Evolutionary conservation across 805 yeast species (phyloP), one percentile per base, ranked within the genome.

Genomic region (Debaryomyces castellii): DNA sequence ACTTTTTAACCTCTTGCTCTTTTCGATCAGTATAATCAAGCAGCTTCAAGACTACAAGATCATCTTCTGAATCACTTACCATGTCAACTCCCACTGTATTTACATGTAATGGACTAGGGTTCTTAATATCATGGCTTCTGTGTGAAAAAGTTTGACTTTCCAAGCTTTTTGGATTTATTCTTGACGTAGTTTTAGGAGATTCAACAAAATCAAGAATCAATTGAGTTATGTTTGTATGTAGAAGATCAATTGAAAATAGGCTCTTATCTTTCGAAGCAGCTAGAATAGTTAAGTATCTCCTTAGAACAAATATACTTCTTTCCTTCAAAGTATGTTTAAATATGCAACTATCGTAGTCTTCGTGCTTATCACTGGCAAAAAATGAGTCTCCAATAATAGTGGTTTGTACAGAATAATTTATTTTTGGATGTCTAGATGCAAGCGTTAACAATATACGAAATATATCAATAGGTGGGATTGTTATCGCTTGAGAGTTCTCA

Each of bases 391-490:
- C 64, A 32, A 55, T 45, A 12, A 41, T 41, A 11, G 52, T 42
- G 16, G 52, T 17, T n/a, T 49, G 50, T 17, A 51, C 50, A 10
- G 63, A 55, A 59, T 62, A 64, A 44, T 64, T 63, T 24, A 57
- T 51, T 3, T 44, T 50, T 9, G 66, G 60, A 36, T 56, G 46
- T 32, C 73, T 52, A 0, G 67, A 51, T 1, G 67, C 63, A 24
- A 71, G 44, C 2, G 75, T 68, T 23, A 69, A 44, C 18, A 71
- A 43, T 5, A 71, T 50, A 6, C 66, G 59, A 14, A 67, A 47
- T 9, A 65, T 43, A 39, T 55, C 49, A 7, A 44, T 38, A 3
- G 69, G 59, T 3, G 73, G 73, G n/a, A 60, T 51, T 8, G 38
- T 43, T 44, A 57, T 30, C 7, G 11, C 16, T 10, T 20, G 12